Evolutionary conservation across 2,329 filamentous ascomycete species (phyloP).

Genomic region (Mariannaea sp.): DNA sequence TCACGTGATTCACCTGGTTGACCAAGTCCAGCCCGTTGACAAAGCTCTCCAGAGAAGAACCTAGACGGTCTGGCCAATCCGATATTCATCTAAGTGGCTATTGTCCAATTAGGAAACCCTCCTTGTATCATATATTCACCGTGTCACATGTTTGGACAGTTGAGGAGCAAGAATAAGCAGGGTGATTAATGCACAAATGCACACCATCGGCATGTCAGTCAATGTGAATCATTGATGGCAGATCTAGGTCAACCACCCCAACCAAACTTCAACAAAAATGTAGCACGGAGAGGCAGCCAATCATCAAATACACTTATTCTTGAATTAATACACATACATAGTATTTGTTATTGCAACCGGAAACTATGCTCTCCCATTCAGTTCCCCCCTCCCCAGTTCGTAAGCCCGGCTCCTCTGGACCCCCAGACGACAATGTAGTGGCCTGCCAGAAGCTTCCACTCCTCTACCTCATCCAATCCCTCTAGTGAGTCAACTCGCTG

Average conservation of each 20-base stretch:
- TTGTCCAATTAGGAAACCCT: no score
- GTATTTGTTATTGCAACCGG: neutral
- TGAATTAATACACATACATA: no score
- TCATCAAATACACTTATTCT: neutral
- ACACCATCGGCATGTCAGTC: no score
- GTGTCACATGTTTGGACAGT: no score
- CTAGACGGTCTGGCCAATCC: no score
- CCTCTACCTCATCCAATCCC: conserved; percentile 92
- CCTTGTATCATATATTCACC: no score
- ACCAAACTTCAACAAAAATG: neutral
- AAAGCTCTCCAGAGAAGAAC: no score
- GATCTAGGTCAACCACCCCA: neutral
- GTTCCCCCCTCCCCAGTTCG: conserved; percentile 25
- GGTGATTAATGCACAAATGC: no score
- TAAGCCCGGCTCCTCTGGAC: conserved; percentile 57
- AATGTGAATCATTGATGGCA: neutral
- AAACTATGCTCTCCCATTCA: conserved; percentile 14
- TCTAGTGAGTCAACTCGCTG: conserved; percentile 79
- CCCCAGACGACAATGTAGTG: conserved; percentile 95
- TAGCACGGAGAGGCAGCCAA: neutral
- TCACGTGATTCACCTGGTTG: no score
- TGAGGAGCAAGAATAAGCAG: no score
- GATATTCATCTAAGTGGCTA: no score
- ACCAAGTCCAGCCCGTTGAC: no score
- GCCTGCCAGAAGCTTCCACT: conserved; percentile 83